A percentile compares a stretch with the other conserved stretches of the same genome.
These are phyloP conservation scores for Skeletonema potamos DNA, from an alignment of 108 stramenopile genomes.

Conservation along the genomic window DNA sequence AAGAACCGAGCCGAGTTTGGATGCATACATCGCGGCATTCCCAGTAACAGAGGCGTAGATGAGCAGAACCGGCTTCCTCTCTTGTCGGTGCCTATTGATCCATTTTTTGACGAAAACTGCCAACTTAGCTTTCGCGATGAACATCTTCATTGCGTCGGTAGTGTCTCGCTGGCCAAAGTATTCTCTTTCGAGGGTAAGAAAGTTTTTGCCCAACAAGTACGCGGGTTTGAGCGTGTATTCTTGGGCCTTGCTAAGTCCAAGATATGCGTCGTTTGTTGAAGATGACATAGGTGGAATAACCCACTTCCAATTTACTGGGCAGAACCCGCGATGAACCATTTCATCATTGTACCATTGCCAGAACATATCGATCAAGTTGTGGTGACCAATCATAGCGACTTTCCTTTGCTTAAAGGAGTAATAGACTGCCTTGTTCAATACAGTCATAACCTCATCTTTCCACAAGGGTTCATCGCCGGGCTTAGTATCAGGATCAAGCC, in stretches of 20 bases:
- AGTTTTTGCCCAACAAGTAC: conserved; percentile 6
- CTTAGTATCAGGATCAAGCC: conserved; percentile 3
- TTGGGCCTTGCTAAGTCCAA: conserved; percentile 22
- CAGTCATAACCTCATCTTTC: conserved; percentile 18
- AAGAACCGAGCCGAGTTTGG: conserved; percentile 5
- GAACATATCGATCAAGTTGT: conserved; percentile 29
- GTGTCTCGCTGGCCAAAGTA: conserved; percentile 8
- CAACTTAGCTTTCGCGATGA: not conserved
- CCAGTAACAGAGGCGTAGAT: conserved; percentile 5
- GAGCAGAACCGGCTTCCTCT: conserved; percentile 1
- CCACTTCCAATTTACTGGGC: conserved; percentile 30
- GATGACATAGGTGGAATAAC: conserved; percentile 22
- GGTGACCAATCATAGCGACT: conserved; percentile 34
- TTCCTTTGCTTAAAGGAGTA: conserved; percentile 27
- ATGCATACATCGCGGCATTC: conserved; percentile 6
- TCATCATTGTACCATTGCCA: conserved; percentile 31
- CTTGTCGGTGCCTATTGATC: not conserved
- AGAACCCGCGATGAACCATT: conserved; percentile 2
- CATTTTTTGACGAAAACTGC: not conserved
- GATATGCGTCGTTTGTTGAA: conserved; percentile 13
- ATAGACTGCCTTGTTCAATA: conserved; percentile 22
- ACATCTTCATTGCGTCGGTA: not conserved
- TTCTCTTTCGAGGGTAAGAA: conserved; percentile 1
- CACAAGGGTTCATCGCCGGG: conserved; percentile 11
- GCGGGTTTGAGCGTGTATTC: conserved; percentile 31